These are phyloP conservation scores for Alternaria hordeiaustralica DNA, from an alignment of 2,329 filamentous ascomycete genomes.

Conservation along the genomic window DNA sequence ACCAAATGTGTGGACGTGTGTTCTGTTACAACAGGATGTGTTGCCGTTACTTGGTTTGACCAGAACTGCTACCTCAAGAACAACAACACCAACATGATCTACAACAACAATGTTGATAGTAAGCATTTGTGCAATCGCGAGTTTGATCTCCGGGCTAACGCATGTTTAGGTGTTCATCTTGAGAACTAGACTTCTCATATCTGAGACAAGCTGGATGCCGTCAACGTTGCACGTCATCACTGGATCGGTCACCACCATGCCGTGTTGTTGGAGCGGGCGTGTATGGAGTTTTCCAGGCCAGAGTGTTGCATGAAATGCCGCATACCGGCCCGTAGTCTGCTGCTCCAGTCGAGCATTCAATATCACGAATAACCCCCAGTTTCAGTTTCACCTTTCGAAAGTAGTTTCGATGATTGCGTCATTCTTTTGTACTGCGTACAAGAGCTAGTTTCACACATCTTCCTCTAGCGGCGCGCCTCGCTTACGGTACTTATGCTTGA, in stretches of 20 bases:
- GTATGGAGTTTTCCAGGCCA: background rate
- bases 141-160: background rate
- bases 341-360: background rate
- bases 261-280: background rate
- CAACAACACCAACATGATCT: background rate
- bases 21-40: background rate
- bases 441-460: background rate
- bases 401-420: background rate
- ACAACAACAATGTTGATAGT: conserved; percentile 6
- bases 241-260: background rate
- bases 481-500: background rate
- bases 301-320: background rate
- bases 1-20: conserved; percentile 6
- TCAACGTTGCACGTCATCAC: background rate
- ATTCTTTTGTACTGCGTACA: background rate
- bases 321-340: background rate
- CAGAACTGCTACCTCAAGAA: conserved; percentile 14
- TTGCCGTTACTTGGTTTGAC: conserved; percentile 6
- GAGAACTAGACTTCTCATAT: background rate
- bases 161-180: conserved; percentile 1
- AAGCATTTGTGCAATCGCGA: background rate
- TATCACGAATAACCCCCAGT: background rate
- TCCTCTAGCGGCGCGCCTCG: background rate
- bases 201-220: background rate
- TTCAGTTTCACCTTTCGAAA: background rate